These are phyloP conservation scores for Aspergillus proliferans DNA, from an alignment of 2,329 filamentous ascomycete species.

Conservation along the genomic window DNA sequence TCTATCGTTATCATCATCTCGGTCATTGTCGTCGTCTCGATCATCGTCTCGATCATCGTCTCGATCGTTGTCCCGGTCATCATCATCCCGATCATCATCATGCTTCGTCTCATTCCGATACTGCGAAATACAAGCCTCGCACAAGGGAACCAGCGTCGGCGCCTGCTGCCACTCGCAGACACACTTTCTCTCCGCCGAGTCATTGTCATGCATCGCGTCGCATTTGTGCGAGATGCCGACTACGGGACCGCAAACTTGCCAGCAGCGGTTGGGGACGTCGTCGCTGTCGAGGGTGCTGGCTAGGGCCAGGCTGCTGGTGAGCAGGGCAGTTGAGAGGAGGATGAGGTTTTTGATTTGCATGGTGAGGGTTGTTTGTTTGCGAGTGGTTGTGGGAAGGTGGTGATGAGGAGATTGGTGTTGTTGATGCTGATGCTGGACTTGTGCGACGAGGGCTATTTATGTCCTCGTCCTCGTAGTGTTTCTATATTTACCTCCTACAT, in stretches of 20 bases:
- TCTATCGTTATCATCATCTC: not conserved
- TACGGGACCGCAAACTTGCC: slow-evolving; percentile 18
- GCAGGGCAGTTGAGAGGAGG: slow-evolving; percentile 18
- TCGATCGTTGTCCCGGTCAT: slow-evolving; percentile 6
- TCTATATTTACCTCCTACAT: not conserved
- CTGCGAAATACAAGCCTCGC: slow-evolving; percentile 28
- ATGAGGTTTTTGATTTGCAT: slow-evolving; percentile 20
- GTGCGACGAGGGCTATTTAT: not conserved
- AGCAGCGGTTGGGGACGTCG: slow-evolving; percentile 24
- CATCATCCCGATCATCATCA: slow-evolving; percentile 12
- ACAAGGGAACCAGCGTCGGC: slow-evolving; percentile 21
- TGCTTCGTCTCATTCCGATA: slow-evolving; percentile 11
- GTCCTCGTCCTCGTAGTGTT: not conserved
- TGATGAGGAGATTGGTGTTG: not conserved
- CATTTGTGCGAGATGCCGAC: slow-evolving; percentile 19
- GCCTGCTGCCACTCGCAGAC: slow-evolving; percentile 23
- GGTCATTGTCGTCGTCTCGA: slow-evolving; percentile 4
- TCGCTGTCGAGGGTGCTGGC: slow-evolving; percentile 22
- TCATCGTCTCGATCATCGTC: slow-evolving; percentile 9
- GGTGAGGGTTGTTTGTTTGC: not conserved
- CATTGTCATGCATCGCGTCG: slow-evolving; percentile 18
- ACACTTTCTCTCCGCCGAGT: slow-evolving; percentile 20
- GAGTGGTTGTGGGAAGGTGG: not conserved
- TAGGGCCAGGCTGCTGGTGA: slow-evolving; percentile 15
- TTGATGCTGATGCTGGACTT: not conserved